Evolutionary conservation across 768 basidiomycete species (phyloP), one percentile per base, ranked within the genome.

Genomic region (Mycena alexandri): DNA sequence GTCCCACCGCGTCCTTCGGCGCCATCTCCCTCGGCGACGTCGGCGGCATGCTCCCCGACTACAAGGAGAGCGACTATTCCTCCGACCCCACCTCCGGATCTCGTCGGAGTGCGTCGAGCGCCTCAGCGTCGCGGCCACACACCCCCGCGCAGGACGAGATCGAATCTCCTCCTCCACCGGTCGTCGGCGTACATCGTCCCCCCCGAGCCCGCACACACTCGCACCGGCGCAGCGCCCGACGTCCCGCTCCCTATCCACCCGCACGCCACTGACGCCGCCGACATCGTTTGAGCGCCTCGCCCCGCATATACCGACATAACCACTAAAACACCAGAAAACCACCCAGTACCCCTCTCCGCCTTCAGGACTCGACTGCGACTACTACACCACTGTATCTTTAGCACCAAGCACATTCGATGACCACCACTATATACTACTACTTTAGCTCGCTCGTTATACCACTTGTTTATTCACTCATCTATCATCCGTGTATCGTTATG

Each of bases 11-110:
- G 60, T 56, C 60, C 25, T 16, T 62, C 50, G 56, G 57, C 36
- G 33, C 65, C 2, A 61, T 82, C 24, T 75, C 76, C 2, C 72
- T 84, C 41, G 67, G 75, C 25, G 84, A 84, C 64, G 77, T 82
- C 43, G 79, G 79, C 24, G 82, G 81, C 38, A 76, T 79, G 1
- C 75, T 84, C 43, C 76, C 80, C 5, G 82, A 84, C 63, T 78
- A 74, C 69, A 29, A 29, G 29, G 6, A 29, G 29, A 29, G 29
- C 29, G 29, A 29, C 29, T 78, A 76, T 62, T 82, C 78, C 7
- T 75, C 82, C 17, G 46, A 73, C 14, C 77, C 80, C 12, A 80
- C 80, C 0, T 79, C 81, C 9, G 36, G 53, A 59, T 60, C 44
- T 42, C 61, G 17, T 42, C 55, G 19, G 24, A 59, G n/a, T 29